These are phyloP conservation scores for Plectosphaerella plurivora DNA, from an alignment of 2,329 filamentous ascomycete genomes.

Conservation along the genomic window DNA sequence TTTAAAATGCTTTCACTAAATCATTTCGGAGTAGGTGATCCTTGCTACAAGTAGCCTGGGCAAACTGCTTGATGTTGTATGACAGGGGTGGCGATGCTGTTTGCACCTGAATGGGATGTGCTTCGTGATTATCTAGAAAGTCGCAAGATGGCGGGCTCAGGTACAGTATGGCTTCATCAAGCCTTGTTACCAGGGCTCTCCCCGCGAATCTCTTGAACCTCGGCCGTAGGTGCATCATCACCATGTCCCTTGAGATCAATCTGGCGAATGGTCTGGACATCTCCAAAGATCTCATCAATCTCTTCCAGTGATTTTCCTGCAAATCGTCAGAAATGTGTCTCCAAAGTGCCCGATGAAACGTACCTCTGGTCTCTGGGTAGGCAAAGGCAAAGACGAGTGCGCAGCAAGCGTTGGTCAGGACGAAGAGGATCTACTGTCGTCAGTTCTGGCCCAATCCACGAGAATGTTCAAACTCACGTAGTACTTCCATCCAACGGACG, in stretches of 20 bases:
- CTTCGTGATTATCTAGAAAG: no score
- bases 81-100: no score
- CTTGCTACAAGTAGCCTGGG: no score
- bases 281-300: slow-evolving; percentile 34
- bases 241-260: not conserved
- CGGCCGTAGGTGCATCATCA: not conserved
- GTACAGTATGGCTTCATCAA: not conserved
- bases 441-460: accelerated
- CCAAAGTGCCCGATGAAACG: not conserved
- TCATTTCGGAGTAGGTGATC: no score
- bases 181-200: not conserved
- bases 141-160: no score
- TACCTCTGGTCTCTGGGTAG: slow-evolving; percentile 33
- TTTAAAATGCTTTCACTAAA: no score
- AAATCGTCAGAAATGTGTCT: slow-evolving; percentile 3
- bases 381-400: slow-evolving; percentile 26
- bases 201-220: not conserved
- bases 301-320: slow-evolving; percentile 33
- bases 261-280: slow-evolving; percentile 21
- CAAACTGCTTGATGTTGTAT: no score
- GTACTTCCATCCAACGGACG: slow-evolving; percentile 34
- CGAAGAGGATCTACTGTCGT: slow-evolving; percentile 26
- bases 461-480: slow-evolving; percentile 20
- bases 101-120: no score
- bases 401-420: slow-evolving; percentile 31